phyloP scores from a whole-genome alignment of 2,329 filamentous ascomycete species.

The Xylariaceae sp. region DNA sequence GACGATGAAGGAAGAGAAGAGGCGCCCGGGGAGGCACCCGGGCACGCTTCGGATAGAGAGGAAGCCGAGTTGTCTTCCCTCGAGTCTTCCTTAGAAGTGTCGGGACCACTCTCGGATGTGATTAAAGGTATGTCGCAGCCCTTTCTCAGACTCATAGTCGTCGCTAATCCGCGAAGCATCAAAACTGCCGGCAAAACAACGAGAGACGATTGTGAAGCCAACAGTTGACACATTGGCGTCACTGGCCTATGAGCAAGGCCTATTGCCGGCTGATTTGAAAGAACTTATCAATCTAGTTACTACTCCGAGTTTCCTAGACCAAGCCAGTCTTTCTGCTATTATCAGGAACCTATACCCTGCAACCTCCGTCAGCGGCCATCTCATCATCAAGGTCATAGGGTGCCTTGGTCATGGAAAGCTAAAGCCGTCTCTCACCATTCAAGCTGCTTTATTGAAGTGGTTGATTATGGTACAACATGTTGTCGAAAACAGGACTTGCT shows the following conservation, averaged over 20 bases:
- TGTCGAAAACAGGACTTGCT: slow-evolving; percentile 54
- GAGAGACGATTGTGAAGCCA: slow-evolving; percentile 55
- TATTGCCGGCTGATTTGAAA: slow-evolving; percentile 54
- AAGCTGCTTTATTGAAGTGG: slow-evolving; percentile 71
- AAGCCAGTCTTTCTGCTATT: slow-evolving; percentile 63
- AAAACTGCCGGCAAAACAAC: slow-evolving; percentile 59
- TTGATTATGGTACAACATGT: slow-evolving; percentile 69
- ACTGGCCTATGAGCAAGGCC: slow-evolving; percentile 61
- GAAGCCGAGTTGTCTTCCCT: background rate
- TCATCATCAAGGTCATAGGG: slow-evolving; percentile 62
- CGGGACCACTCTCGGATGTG: slow-evolving; percentile 21
- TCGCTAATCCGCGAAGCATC: slow-evolving; percentile 40
- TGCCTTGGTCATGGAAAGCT: slow-evolving; percentile 70
- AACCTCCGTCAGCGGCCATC: slow-evolving; percentile 53
- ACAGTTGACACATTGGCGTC: slow-evolving; percentile 58
- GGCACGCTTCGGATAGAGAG: background rate
- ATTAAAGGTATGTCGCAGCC: slow-evolving; percentile 21
- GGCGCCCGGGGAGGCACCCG: slow-evolving; percentile 1
- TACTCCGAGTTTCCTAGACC: slow-evolving; percentile 64
- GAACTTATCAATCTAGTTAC: slow-evolving; percentile 63
- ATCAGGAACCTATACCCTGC: slow-evolving; percentile 72
- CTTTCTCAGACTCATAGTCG: background rate
- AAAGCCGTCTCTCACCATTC: slow-evolving; percentile 66
- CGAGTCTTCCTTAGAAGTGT: slow-evolving; percentile 13
- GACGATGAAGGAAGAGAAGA: background rate